Conservation (phyloP, 2,329 filamentous ascomycete genomes). For the Curvularia hawaiiensis region DNA sequence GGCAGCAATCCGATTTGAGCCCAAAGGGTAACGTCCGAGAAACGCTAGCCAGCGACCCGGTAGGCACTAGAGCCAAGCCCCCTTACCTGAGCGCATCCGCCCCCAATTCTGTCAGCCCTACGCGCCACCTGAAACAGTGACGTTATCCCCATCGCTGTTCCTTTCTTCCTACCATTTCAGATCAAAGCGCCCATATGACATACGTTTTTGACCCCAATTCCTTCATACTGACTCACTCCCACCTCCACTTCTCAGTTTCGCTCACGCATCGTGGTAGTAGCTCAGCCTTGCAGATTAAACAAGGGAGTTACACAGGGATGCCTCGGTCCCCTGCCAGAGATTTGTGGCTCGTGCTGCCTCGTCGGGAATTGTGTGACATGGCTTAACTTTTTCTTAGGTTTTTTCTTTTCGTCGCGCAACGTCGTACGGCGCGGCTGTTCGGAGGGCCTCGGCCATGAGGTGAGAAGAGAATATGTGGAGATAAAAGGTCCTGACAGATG, state of each 20-base stretch:
- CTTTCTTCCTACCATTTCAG: slow-evolving; percentile 1
- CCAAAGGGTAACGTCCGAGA: neutral
- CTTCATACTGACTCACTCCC: neutral
- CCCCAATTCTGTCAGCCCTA: slow-evolving; percentile 5
- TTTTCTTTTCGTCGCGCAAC: neutral
- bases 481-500: slow-evolving; percentile 28
- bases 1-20: neutral
- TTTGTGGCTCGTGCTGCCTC: neutral
- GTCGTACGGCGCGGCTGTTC: neutral
- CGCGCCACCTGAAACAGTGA: slow-evolving; percentile 7
- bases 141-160: slow-evolving; percentile 1
- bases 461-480: neutral
- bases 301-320: neutral
- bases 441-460: neutral
- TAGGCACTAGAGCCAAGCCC: neutral
- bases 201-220: neutral
- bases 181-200: slow-evolving; percentile 6
- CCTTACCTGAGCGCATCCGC: neutral
- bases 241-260: slow-evolving; percentile 1
- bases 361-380: neutral
- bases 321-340: neutral
- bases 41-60: neutral
- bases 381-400: neutral
- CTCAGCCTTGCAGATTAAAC: neutral
- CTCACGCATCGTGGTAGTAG: neutral